Percentiles rank a stretch among this genome's conserved stretches.
phyloP scores from a whole-genome alignment of 2,329 filamentous ascomycete genomes.

The Dactylellina cionopaga region DNA sequence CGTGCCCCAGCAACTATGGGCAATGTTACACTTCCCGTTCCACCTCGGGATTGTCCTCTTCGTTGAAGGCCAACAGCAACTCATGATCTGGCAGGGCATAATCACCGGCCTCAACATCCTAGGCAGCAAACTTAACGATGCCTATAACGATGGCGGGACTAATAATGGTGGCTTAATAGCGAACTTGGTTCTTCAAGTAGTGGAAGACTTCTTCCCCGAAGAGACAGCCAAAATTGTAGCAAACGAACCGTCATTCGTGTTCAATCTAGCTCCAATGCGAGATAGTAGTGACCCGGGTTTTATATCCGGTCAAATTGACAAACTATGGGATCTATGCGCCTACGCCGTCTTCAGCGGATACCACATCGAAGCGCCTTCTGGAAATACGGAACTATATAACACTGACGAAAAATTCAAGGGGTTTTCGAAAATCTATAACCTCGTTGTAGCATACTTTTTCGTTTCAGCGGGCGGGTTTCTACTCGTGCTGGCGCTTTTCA shows the following conservation, averaged over 20 bases:
- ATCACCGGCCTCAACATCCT: constrained; percentile 62
- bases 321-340: constrained; percentile 43
- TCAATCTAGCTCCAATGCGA: constrained; percentile 41
- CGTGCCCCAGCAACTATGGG: constrained; percentile 70
- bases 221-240: constrained; percentile 35
- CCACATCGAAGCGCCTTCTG: constrained; percentile 53
- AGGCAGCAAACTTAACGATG: constrained; percentile 61
- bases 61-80: constrained; percentile 71
- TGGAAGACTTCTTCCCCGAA: constrained; percentile 42
- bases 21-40: constrained; percentile 70
- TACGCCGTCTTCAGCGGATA: constrained; percentile 54
- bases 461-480: constrained; percentile 57
- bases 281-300: constrained; percentile 52
- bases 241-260: constrained; percentile 31
- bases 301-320: constrained; percentile 58
- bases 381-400: constrained; percentile 11
- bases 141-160: constrained; percentile 59
- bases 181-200: constrained; percentile 56
- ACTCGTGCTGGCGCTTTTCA: constrained; percentile 59
- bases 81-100: constrained; percentile 64
- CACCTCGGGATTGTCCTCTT: constrained; percentile 72
- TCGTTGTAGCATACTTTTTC: constrained; percentile 60
- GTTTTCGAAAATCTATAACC: constrained; percentile 59
- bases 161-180: constrained; percentile 59
- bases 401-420: constrained; percentile 35